phyloP scores from a whole-genome alignment of 1,139 yeast species.

The Pichia sp. region DNA sequence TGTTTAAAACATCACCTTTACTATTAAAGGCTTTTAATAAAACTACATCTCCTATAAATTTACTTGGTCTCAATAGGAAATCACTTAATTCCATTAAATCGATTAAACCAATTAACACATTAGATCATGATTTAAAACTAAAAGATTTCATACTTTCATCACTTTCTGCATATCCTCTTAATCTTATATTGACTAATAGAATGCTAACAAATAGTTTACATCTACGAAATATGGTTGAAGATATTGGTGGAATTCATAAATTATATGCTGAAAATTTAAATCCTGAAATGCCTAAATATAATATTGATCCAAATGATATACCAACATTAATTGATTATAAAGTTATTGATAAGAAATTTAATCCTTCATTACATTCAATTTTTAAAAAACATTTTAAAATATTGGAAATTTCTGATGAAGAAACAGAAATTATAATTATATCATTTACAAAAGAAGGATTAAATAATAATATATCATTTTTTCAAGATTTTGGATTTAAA shows the following conservation, averaged over 20 bases:
- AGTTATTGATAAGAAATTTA: slow-evolving; percentile 4
- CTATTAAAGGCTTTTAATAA: background rate
- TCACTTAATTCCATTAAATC: background rate
- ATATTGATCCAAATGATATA: slow-evolving; percentile 13
- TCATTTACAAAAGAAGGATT: slow-evolving; percentile 11
- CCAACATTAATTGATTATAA: slow-evolving; percentile 15
- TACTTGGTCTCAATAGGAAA: background rate
- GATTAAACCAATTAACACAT: background rate
- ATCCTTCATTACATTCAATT: background rate
- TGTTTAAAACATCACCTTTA: too few species aligned
- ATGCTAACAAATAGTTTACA: slow-evolving; percentile 1
- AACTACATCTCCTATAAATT: background rate
- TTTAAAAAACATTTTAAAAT: background rate
- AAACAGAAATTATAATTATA: slow-evolving; percentile 5
- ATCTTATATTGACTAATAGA: slow-evolving; percentile 5
- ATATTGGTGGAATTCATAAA: slow-evolving; percentile 3
- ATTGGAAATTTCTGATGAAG: background rate
- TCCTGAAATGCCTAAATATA: background rate
- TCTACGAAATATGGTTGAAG: slow-evolving; percentile 5
- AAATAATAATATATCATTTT: slow-evolving; percentile 6
- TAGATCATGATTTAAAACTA: background rate
- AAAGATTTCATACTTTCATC: background rate
- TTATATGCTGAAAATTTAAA: background rate
- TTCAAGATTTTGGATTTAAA: slow-evolving; percentile 6
- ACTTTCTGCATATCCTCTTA: slow-evolving; percentile 11